These are phyloP conservation scores for Kwoniella mangroviensis DNA, from an alignment of 768 basidiomycete species.

Conservation along the genomic window DNA sequence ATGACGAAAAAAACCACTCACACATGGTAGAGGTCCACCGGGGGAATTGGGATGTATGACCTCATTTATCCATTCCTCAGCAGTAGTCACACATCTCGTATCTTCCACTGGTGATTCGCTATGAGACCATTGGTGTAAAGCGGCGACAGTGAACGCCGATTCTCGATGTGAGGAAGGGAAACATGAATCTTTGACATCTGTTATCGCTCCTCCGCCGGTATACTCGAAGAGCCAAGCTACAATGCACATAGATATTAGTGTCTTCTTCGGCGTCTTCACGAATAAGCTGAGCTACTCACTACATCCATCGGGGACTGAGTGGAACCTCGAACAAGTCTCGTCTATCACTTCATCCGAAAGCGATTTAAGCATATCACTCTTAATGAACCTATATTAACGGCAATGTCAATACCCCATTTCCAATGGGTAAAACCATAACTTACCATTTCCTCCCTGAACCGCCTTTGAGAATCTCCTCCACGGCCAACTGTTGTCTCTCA, in stretches of 20 bases:
- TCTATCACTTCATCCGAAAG: slow-evolving; percentile 86
- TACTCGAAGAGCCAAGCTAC: slow-evolving; percentile 88
- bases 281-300: slow-evolving; percentile 64
- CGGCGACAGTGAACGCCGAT: slow-evolving; percentile 81
- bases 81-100: slow-evolving; percentile 76
- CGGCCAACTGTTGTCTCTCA: slow-evolving; percentile 85
- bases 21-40: slow-evolving; percentile 84
- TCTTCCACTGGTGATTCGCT: slow-evolving; percentile 67
- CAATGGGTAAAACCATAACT: slow-evolving; percentile 29
- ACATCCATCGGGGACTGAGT: slow-evolving; percentile 84
- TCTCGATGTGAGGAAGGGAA: slow-evolving; percentile 78
- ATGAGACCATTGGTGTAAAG: slow-evolving; percentile 92
- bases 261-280: not conserved
- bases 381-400: slow-evolving; percentile 71
- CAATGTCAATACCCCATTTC: not conserved
- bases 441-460: slow-evolving; percentile 64
- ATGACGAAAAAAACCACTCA: slow-evolving; percentile 60
- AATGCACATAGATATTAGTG: not conserved
- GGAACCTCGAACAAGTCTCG: slow-evolving; percentile 78
- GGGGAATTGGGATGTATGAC: slow-evolving; percentile 72
- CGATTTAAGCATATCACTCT: slow-evolving; percentile 78
- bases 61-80: slow-evolving; percentile 85
- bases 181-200: slow-evolving; percentile 71
- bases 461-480: slow-evolving; percentile 84
- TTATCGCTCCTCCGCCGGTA: slow-evolving; percentile 73